These are phyloP conservation scores for Thozetella sp. DNA, from an alignment of 495 filamentous ascomycete genomes.

Conservation along the genomic window DNA sequence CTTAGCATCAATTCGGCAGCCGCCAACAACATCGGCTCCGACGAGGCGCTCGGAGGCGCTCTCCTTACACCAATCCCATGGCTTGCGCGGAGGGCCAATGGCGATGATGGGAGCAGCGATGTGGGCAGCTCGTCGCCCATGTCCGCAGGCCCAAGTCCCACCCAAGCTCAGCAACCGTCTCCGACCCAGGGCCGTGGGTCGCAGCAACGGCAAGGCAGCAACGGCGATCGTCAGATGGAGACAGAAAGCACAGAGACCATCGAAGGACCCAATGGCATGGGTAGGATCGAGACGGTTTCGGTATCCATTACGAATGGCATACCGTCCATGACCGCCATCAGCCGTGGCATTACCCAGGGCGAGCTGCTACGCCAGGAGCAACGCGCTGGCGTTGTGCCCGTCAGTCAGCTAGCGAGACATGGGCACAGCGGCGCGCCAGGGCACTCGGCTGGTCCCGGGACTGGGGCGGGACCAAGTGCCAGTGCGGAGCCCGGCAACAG, in stretches of 20 bases:
- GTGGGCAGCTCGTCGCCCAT: conserved; percentile 21
- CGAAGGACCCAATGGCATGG: conserved; percentile 71
- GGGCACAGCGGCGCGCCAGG: conserved; percentile 21
- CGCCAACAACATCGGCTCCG: conserved; percentile 61
- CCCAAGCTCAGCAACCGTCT: conserved; percentile 6
- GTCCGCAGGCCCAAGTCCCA: conserved; percentile 10
- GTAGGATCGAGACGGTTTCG: conserved; percentile 71
- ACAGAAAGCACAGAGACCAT: conserved; percentile 71
- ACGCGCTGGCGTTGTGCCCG: conserved; percentile 66
- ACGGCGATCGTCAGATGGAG: conserved; percentile 53
- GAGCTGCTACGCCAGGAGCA: conserved; percentile 81
- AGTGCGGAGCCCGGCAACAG: conserved; percentile 13
- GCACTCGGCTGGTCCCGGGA: conserved; percentile 14
- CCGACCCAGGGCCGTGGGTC: conserved; percentile 12
- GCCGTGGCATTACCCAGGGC: conserved; percentile 69
- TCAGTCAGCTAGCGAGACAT: conserved; percentile 42
- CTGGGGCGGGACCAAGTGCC: conserved; percentile 23
- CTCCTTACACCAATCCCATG: conserved; percentile 93
- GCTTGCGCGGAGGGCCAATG: conserved; percentile 49
- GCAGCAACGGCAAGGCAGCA: conserved; percentile 23
- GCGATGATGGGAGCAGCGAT: conserved; percentile 22
- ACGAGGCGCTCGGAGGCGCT: conserved; percentile 89
- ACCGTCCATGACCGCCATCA: conserved; percentile 36
- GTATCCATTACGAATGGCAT: conserved; percentile 65
- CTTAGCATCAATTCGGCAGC: conserved; percentile 30